phyloP scores from a whole-genome alignment of 2,329 filamentous ascomycete species.

The Botrytis cinerea region DNA sequence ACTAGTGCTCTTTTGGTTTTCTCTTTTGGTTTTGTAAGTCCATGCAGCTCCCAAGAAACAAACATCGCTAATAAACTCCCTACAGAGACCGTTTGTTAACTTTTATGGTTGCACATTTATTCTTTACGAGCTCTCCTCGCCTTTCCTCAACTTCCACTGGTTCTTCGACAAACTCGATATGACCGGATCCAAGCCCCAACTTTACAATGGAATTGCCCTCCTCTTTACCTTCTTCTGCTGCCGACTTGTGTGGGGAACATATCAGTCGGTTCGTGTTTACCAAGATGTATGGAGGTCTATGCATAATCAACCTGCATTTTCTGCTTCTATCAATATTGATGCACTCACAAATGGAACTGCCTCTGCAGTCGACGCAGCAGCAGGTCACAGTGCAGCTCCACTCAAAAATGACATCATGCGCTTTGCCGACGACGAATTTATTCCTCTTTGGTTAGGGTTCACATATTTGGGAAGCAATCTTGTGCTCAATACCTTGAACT shows the following conservation, averaged over 20 bases:
- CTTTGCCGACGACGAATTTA: slow-evolving; percentile 53
- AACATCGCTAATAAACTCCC: background rate
- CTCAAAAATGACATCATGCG: slow-evolving; percentile 47
- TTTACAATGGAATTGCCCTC: slow-evolving; percentile 75
- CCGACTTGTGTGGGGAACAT: slow-evolving; percentile 76
- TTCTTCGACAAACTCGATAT: slow-evolving; percentile 85
- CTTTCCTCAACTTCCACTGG: slow-evolving; percentile 88
- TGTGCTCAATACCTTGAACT: slow-evolving; percentile 73
- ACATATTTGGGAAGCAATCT: slow-evolving; percentile 71
- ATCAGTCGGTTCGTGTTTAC: slow-evolving; percentile 69
- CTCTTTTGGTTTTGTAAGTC: slow-evolving; percentile 74
- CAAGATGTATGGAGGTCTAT: slow-evolving; percentile 66
- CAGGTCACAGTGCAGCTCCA: slow-evolving; percentile 36
- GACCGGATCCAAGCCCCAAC: slow-evolving; percentile 72
- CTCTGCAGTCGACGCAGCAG: slow-evolving; percentile 41
- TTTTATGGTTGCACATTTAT: slow-evolving; percentile 81
- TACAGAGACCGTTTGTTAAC: slow-evolving; percentile 78
- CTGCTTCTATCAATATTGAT: slow-evolving; percentile 41
- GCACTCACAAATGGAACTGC: slow-evolving; percentile 42
- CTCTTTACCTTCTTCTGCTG: slow-evolving; percentile 74
- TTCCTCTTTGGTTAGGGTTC: slow-evolving; percentile 70
- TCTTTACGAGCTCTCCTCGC: slow-evolving; percentile 82
- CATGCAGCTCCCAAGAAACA: background rate
- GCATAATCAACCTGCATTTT: slow-evolving; percentile 46
- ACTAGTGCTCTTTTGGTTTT: slow-evolving; percentile 73